Evolutionary conservation across 306 rosid genomes (phyloP).

Genomic region (Chamaecrista fasciculata): DNA sequence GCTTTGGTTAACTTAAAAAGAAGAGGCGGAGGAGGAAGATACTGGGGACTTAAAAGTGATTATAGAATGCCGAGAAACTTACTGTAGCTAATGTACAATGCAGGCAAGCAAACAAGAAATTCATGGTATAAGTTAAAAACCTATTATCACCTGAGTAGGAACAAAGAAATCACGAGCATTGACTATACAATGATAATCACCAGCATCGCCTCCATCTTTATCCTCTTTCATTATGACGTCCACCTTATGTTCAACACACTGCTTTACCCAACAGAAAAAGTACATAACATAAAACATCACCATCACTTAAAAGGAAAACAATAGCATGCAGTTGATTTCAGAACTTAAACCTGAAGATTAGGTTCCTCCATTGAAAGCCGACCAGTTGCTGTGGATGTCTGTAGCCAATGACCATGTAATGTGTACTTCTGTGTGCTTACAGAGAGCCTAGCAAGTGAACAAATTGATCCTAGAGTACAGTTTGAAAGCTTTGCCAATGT

Average conservation of each 20-base stretch:
- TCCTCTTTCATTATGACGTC: slow-evolving; percentile 63
- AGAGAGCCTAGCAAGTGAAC: slow-evolving; percentile 78
- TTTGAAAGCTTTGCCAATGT: slow-evolving; percentile 87
- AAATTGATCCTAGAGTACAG: slow-evolving; percentile 87
- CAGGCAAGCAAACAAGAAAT: slow-evolving; percentile 17
- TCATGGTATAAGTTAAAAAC: slow-evolving; percentile 17
- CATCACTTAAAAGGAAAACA: background rate
- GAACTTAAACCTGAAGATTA: slow-evolving; percentile 82
- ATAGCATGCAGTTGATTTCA: slow-evolving; percentile 17
- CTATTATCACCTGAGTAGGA: slow-evolving; percentile 77
- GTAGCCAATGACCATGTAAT: slow-evolving; percentile 95
- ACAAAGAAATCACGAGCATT: slow-evolving; percentile 90
- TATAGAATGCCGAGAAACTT: background rate
- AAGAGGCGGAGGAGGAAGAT: too few species aligned
- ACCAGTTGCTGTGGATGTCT: slow-evolving; percentile 96
- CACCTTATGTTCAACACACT: slow-evolving; percentile 90
- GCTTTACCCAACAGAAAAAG: slow-evolving; percentile 38
- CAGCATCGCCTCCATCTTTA: slow-evolving; percentile 47
- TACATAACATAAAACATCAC: slow-evolving; percentile 10
- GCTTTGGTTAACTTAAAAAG: too few species aligned
- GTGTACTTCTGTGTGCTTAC: slow-evolving; percentile 74
- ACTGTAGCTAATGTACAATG: background rate
- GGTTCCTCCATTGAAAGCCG: slow-evolving; percentile 99
- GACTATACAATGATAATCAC: slow-evolving; percentile 42
- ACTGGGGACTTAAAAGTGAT: too few species aligned